Evolutionary conservation across 768 basidiomycete species (phyloP).

Genomic region (Coprinellus micaceus): DNA sequence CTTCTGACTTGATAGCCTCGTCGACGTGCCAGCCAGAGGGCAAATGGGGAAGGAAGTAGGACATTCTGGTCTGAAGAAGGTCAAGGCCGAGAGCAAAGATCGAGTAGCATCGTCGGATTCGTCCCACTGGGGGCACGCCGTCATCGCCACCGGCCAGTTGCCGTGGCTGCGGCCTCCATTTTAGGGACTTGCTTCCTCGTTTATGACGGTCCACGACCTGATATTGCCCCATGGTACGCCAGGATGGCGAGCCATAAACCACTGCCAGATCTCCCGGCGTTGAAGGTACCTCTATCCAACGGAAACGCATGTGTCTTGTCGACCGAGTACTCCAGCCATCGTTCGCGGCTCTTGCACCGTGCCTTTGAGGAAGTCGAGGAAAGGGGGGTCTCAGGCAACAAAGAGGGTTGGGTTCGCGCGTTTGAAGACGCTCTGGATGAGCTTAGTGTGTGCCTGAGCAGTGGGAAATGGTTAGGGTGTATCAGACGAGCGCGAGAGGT

Average conservation of each 20-base stretch:
- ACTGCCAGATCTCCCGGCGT: slow-evolving; percentile 30
- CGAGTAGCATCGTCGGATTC: neutral
- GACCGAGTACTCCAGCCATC: slow-evolving; percentile 38
- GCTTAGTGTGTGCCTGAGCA: slow-evolving; percentile 35
- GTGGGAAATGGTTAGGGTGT: slow-evolving; percentile 46
- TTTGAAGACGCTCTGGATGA: slow-evolving; percentile 48
- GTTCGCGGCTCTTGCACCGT: slow-evolving; percentile 36
- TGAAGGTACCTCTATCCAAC: neutral
- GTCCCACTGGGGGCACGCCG: too few species aligned
- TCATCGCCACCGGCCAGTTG: too few species aligned
- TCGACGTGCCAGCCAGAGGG: slow-evolving; percentile 98
- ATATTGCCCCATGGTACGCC: neutral
- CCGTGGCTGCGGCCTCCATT: too few species aligned
- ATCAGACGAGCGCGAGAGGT: slow-evolving; percentile 33
- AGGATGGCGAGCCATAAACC: slow-evolving; percentile 33
- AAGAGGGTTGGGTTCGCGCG: slow-evolving; percentile 40
- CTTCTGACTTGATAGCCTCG: slow-evolving; percentile 97
- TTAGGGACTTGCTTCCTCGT: too few species aligned
- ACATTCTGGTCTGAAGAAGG: slow-evolving; percentile 45
- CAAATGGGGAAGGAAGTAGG: slow-evolving; percentile 85
- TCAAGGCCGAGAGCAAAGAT: neutral
- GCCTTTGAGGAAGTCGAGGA: slow-evolving; percentile 36
- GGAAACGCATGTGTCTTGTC: slow-evolving; percentile 28
- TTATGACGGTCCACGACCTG: too few species aligned
- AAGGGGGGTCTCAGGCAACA: slow-evolving; percentile 24